A percentile compares a stretch with the other conserved stretches of the same genome.
phyloP scores from a whole-genome alignment of 176 grass and related monocot species.

The Tuctoria greenei region DNA sequence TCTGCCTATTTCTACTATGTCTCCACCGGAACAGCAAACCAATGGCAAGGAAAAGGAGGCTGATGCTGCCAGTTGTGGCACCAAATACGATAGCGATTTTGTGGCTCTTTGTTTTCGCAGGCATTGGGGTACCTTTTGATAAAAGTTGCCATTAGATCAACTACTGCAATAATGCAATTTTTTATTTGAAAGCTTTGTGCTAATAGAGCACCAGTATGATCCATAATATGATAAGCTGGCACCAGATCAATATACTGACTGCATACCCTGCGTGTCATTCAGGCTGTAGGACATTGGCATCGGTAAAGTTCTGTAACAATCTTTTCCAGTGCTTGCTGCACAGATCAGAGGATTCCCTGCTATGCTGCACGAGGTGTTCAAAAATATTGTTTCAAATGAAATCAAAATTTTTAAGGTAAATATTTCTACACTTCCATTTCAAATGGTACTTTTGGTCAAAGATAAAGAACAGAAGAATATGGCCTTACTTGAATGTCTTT shows the following conservation, averaged over 20 bases:
- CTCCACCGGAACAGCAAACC: slow-evolving; percentile 74
- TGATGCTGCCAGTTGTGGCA: slow-evolving; percentile 50
- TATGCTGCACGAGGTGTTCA: slow-evolving; percentile 49
- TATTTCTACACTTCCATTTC: not conserved
- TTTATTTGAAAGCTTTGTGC: not conserved
- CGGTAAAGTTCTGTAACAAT: slow-evolving; percentile 67
- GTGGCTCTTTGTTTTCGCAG: slow-evolving; percentile 48
- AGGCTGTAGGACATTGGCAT: slow-evolving; percentile 72
- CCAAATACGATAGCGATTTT: slow-evolving; percentile 63
- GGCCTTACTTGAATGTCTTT: slow-evolving; percentile 78
- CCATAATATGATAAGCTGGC: not conserved
- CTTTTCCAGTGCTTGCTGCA: slow-evolving; percentile 46
- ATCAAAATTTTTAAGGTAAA: slow-evolving; percentile 15
- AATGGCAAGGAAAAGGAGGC: slow-evolving; percentile 44
- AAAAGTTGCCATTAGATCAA: slow-evolving; percentile 28
- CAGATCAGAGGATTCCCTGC: slow-evolving; percentile 95
- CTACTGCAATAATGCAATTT: not conserved
- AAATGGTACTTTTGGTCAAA: slow-evolving; percentile 28
- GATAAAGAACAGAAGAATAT: slow-evolving; percentile 9
- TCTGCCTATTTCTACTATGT: slow-evolving; percentile 47
- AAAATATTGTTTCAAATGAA: not conserved
- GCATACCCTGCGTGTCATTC: slow-evolving; percentile 73
- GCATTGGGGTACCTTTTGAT: slow-evolving; percentile 38
- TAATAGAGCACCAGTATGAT: not conserved
- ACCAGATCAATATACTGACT: not conserved